Evolutionary conservation across 2,329 filamentous ascomycete species (phyloP).

Genomic region (Dactylellina leptospora): DNA sequence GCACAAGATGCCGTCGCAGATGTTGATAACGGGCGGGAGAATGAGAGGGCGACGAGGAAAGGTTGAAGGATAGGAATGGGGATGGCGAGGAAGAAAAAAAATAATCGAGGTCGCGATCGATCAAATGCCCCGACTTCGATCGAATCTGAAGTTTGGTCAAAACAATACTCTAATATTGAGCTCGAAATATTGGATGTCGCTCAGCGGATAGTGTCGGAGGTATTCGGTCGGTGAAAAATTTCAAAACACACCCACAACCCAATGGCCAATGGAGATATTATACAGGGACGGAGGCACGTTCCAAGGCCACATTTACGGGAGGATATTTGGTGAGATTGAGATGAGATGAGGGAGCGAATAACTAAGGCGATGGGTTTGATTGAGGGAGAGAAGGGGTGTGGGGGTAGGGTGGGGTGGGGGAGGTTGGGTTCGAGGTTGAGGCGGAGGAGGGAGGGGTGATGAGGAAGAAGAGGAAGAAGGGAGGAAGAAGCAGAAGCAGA

Average conservation of each 20-base stretch:
- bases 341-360: background rate
- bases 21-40: no score
- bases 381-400: background rate
- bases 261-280: conserved; percentile 5
- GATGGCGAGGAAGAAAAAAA: background rate
- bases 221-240: conserved; percentile 22
- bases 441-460: background rate
- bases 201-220: conserved; percentile 8
- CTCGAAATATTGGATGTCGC: conserved; percentile 4
- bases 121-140: background rate
- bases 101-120: background rate
- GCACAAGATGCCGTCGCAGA: no score
- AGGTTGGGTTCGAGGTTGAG: background rate
- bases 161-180: background rate
- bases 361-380: no score
- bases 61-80: background rate
- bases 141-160: background rate
- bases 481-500: conserved; percentile 14
- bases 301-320: no score
- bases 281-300: background rate
- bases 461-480: background rate
- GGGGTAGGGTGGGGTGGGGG: background rate
- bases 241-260: conserved; percentile 1
- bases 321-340: no score
- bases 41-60: background rate